Evolutionary conservation across 495 filamentous ascomycete species (phyloP), one percentile per base, ranked within the genome.

Genomic region (Chaetomium fimeti): DNA sequence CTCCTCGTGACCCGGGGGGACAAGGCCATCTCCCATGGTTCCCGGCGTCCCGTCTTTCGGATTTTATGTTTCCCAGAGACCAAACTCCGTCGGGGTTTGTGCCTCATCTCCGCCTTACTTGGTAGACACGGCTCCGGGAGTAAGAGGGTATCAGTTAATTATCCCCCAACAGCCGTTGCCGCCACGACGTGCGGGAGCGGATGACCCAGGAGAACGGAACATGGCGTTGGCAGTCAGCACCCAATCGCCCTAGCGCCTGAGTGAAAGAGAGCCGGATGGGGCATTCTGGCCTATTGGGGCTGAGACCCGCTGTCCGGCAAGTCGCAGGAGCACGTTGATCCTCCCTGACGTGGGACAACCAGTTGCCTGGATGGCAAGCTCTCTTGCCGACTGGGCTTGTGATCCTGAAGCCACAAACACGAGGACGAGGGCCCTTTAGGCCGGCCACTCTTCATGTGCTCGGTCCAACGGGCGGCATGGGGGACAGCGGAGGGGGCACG

Each of bases 221-320:
- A 53, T 29, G 48, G 59, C 59, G 59, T 61, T 61, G 32, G 48
- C 48, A 61, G 59, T 61, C 59, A 61, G 59, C 48, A 61, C 59
- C 59, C 59, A 53, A 61, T 61, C 59, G 47, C 28, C 24, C 12
- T 16, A 28, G 28, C 27, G 27, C 20, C 6, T 8, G 45, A 49
- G 45, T 18, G 47, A 11, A 25, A 25, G 12, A 24, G 29, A 25
- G 54, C 9, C 2, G 54, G 13, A 25, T 38, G n/a, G 11, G 29
- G 52, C 28, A 28, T 32, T 29, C 52, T 43, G 40, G 40, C 13
- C 52, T 28, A 36, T 36, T 55, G 36, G 32, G 54, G 54, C 54
- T 57, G 54, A 57, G 18, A 9, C 32, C 20, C 54, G 15, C 15
- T 22, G 16, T 42, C 54, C 54, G 54, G 42, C 20, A 57, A 18